Evolutionary conservation across 1,139 yeast species (phyloP).

Genomic region (Yamadazyma atmosphaerica): DNA sequence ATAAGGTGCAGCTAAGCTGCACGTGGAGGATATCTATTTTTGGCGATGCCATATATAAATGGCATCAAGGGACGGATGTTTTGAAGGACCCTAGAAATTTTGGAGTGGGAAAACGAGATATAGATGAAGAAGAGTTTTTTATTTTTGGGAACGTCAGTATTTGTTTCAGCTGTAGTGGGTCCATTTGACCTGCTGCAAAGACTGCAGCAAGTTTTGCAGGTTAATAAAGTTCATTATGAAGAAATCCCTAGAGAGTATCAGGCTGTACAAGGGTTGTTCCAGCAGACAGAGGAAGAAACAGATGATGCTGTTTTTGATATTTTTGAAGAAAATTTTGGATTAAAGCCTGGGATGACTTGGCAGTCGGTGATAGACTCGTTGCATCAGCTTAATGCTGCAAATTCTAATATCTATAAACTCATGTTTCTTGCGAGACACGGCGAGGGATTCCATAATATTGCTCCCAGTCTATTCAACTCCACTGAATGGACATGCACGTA

Average conservation of each 20-base stretch:
- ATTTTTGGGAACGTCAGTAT: not conserved
- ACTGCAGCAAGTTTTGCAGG: constrained; percentile 3
- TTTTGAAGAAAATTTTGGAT: constrained; percentile 9
- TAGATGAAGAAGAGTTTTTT: not conserved
- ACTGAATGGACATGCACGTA: constrained; percentile 36
- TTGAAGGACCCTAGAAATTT: not conserved
- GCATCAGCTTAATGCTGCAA: constrained; percentile 12
- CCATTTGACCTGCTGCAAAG: not conserved
- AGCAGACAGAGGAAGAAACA: constrained; percentile 10
- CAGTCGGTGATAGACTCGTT: constrained; percentile 12
- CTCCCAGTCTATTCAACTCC: constrained; percentile 18
- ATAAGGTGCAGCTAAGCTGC: not conserved
- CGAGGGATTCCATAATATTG: constrained; percentile 42
- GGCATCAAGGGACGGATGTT: not conserved
- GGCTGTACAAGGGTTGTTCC: constrained; percentile 8
- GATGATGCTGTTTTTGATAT: constrained; percentile 7
- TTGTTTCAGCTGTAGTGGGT: not conserved
- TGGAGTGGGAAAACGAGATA: too few species aligned
- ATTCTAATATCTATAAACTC: constrained; percentile 23
- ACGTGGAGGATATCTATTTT: not conserved
- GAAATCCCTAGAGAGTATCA: constrained; percentile 9
- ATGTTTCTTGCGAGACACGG: constrained; percentile 43
- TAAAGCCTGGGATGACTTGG: constrained; percentile 11
- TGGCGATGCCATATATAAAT: not conserved
- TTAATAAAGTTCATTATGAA: not conserved